These are phyloP conservation scores for Helicosporidium sp. DNA, from an alignment of 139 green algal species.

Conservation along the genomic window DNA sequence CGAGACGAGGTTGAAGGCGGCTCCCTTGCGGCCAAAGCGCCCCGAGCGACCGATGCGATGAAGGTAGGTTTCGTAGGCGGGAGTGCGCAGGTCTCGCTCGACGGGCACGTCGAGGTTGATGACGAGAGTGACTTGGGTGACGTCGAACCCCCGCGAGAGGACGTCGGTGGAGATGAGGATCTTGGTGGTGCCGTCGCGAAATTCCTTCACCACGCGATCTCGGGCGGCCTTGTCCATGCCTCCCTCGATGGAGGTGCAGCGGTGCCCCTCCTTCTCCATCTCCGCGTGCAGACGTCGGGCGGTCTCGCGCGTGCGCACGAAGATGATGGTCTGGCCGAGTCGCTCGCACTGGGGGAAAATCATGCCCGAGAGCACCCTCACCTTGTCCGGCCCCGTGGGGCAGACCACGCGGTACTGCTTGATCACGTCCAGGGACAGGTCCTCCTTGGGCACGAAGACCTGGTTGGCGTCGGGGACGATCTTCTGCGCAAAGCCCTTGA, in stretches of 20 bases:
- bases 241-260: conserved; percentile 79
- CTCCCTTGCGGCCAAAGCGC: conserved; percentile 86
- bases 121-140: conserved; percentile 88
- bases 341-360: conserved; percentile 79
- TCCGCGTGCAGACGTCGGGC: conserved; percentile 26
- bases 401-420: conserved; percentile 88
- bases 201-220: conserved; percentile 81
- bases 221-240: conserved; percentile 62
- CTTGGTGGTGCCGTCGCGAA: conserved; percentile 73
- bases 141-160: conserved; percentile 85
- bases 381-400: conserved; percentile 51
- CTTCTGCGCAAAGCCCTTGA: conserved; percentile 69
- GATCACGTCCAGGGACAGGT: conserved; percentile 91
- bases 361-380: conserved; percentile 70
- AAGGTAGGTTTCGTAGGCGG: conserved; percentile 92
- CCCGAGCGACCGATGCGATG: conserved; percentile 88
- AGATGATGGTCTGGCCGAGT: conserved; percentile 97
- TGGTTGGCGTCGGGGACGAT: conserved; percentile 57
- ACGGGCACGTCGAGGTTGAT: conserved; percentile 93
- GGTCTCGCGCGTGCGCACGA: conserved; percentile 59
- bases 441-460: conserved; percentile 74
- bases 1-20: conserved; percentile 78
- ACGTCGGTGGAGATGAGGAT: conserved; percentile 95
- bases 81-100: conserved; percentile 49
- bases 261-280: conserved; percentile 71